Evolutionary conservation across 2,329 filamentous ascomycete genomes (phyloP).

Genomic region (Calonectria ilicicola): DNA sequence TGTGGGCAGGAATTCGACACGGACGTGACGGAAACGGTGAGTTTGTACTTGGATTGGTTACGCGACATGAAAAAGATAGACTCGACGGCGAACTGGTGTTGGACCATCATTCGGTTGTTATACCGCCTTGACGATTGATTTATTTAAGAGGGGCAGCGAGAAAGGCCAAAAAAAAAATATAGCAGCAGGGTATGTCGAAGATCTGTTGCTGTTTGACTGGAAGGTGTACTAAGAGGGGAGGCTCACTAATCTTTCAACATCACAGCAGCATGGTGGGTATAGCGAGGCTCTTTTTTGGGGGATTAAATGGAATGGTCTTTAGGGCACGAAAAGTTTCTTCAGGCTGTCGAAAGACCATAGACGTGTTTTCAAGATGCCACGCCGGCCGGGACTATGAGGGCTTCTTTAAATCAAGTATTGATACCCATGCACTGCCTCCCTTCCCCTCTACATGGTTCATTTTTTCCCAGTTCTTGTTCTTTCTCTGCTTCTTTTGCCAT

Average conservation of each 20-base stretch:
- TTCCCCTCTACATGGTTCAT: background rate
- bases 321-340: constrained; percentile 6
- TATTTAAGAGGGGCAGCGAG: background rate
- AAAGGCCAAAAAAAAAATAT: background rate
- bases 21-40: constrained; percentile 61
- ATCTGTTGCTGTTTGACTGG: constrained; percentile 5
- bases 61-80: constrained; percentile 67
- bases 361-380: constrained; percentile 31
- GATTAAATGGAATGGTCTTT: background rate
- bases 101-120: constrained; percentile 61
- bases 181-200: constrained; percentile 7
- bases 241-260: constrained; percentile 20
- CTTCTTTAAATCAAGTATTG: constrained; percentile 29
- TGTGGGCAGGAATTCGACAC: constrained; percentile 63
- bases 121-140: constrained; percentile 52
- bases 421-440: constrained; percentile 25
- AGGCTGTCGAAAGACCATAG: constrained; percentile 26
- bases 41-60: constrained; percentile 70
- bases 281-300: background rate
- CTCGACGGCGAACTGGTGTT: constrained; percentile 67
- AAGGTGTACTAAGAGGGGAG: constrained; percentile 15
- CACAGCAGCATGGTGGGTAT: constrained; percentile 6
- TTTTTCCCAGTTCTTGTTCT: background rate
- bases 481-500: background rate
- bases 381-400: constrained; percentile 28